Percentiles rank a stretch among this genome's conserved stretches.
phyloP scores from a whole-genome alignment of 495 filamentous ascomycete species.

The Pseudomonodictys pantanalensis region DNA sequence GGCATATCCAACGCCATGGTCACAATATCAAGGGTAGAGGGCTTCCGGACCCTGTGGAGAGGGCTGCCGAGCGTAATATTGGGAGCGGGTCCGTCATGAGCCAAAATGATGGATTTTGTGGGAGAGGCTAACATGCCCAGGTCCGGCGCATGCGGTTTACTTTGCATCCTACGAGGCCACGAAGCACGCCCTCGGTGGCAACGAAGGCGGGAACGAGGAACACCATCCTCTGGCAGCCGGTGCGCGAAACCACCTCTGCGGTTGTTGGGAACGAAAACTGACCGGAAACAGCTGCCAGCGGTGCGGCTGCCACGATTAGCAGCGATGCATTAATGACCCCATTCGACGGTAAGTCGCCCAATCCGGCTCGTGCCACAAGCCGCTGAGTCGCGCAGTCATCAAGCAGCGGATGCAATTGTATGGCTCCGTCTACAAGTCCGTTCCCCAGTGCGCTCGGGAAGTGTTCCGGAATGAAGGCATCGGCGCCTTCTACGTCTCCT shows the following conservation, averaged over 20 bases:
- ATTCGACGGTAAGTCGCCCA: conserved; percentile 74
- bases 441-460: conserved; percentile 77
- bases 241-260: conserved; percentile 43
- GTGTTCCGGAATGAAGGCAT: conserved; percentile 87
- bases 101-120: conserved; percentile 28
- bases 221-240: conserved; percentile 94
- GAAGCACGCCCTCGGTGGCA: conserved; percentile 93
- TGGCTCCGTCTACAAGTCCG: conserved; percentile 81
- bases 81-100: conserved; percentile 70
- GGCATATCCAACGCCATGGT: conserved; percentile 89
- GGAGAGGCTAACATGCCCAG: conserved; percentile 48
- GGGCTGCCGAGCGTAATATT: conserved; percentile 95
- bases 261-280: conserved; percentile 7
- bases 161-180: conserved; percentile 97
- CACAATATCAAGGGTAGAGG: conserved; percentile 86
- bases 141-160: conserved; percentile 95
- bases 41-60: conserved; percentile 87
- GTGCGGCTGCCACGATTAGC: conserved; percentile 90
- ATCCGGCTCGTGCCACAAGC: neutral
- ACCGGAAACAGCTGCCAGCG: conserved; percentile 68
- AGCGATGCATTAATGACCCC: conserved; percentile 99
- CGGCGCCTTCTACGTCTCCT: conserved; percentile 94
- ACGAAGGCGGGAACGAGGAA: conserved; percentile 76
- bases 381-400: conserved; percentile 64
- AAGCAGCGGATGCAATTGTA: conserved; percentile 99